These are phyloP conservation scores for Sanghuangporus baumii DNA, from an alignment of 1,284 basidiomycete species.

Conservation along the genomic window DNA sequence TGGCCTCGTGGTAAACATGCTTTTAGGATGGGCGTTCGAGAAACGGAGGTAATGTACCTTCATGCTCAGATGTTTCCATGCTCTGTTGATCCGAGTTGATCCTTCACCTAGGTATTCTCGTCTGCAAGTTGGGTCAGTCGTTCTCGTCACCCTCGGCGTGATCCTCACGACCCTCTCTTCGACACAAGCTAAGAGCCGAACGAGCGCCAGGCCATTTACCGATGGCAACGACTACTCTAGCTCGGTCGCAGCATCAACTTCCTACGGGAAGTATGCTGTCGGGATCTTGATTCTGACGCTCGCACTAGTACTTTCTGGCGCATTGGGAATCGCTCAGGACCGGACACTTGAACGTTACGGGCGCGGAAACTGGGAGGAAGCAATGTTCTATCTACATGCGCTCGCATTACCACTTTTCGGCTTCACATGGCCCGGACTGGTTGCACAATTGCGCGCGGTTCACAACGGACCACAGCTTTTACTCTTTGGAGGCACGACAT, in stretches of 20 bases:
- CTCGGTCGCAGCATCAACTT: conserved; percentile 5
- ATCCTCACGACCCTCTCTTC: conserved; percentile 80
- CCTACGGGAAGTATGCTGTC: conserved; percentile 21
- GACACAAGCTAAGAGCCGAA: conserved; percentile 33
- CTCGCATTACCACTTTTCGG: conserved; percentile 70
- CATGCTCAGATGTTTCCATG: background rate
- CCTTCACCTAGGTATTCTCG: conserved; percentile 51
- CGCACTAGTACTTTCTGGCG: conserved; percentile 77
- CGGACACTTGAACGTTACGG: conserved; percentile 69
- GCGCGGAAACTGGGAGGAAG: conserved; percentile 71
- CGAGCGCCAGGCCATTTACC: conserved; percentile 14
- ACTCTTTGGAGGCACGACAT: conserved; percentile 21
- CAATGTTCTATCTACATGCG: conserved; percentile 85
- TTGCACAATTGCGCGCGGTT: conserved; percentile 41
- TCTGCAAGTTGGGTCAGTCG: conserved; percentile 66
- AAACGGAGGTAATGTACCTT: conserved; percentile 44
- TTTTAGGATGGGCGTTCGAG: conserved; percentile 62
- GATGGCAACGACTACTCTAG: background rate
- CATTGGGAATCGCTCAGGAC: conserved; percentile 87
- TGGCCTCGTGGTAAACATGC: conserved; percentile 78
- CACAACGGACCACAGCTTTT: conserved; percentile 35
- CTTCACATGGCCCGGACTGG: conserved; percentile 48
- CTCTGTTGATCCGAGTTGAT: background rate
- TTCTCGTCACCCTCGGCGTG: conserved; percentile 80
- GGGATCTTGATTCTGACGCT: conserved; percentile 67